A percentile compares a stretch with the other conserved stretches of the same genome.
phyloP scores from a whole-genome alignment of 495 filamentous ascomycete genomes.

The Tuber calosporum region DNA sequence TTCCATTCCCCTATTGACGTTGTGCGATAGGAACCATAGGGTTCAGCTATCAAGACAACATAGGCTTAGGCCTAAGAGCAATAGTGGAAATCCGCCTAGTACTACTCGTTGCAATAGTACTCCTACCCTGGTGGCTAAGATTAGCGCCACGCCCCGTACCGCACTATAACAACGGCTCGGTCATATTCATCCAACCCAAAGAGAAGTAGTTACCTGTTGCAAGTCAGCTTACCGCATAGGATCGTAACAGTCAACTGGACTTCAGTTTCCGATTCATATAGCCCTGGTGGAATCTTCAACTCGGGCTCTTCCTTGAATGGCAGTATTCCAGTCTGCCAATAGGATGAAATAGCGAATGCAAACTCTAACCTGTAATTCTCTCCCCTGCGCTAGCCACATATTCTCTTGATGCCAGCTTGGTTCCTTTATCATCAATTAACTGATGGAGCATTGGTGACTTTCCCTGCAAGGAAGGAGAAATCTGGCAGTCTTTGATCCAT shows the following conservation, averaged over 20 bases:
- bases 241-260: neutral
- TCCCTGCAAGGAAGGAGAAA: neutral
- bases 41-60: no score
- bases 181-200: no score
- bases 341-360: neutral
- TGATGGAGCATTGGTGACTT: neutral
- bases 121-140: no score
- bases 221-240: no score
- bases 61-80: no score
- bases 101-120: no score
- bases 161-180: no score
- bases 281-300: neutral
- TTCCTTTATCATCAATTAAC: neutral
- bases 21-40: no score
- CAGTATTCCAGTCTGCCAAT: neutral
- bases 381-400: neutral
- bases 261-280: neutral
- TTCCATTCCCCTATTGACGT: no score
- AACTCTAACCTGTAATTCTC: neutral
- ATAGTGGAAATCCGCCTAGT: no score
- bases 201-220: no score
- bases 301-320: neutral
- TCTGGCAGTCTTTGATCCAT: neutral
- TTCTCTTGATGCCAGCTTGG: neutral
- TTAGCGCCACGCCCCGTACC: no score